These are phyloP conservation scores for Tritrichomonas musculus DNA, from an alignment of 208 protist species.

Conservation along the genomic window DNA sequence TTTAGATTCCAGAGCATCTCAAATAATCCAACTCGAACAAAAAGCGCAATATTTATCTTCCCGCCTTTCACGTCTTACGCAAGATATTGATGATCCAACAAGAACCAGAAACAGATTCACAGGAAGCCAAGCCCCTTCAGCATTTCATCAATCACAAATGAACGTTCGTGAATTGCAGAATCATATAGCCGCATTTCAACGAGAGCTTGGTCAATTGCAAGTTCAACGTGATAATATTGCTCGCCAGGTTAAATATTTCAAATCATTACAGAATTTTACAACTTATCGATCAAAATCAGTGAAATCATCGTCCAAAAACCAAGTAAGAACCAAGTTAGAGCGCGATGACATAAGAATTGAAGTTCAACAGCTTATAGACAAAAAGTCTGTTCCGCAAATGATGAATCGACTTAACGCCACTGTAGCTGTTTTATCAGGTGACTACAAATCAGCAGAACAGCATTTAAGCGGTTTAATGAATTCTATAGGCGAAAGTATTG, in stretches of 20 bases:
- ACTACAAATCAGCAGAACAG: not conserved
- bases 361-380: not conserved
- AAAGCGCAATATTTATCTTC: not conserved
- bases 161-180: not conserved
- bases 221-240: not conserved
- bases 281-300: not conserved
- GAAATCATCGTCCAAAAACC: no score
- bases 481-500: not conserved
- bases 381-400: not conserved
- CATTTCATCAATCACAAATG: slow-evolving; percentile 7
- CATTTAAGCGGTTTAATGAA: not conserved
- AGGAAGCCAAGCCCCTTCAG: not conserved
- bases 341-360: not conserved
- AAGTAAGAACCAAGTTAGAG: not conserved
- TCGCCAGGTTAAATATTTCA: not conserved
- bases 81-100: not conserved
- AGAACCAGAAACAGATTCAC: not conserved
- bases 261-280: not conserved
- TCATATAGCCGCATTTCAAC: not conserved
- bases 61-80: not conserved
- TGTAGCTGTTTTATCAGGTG: not conserved
- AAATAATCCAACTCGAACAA: not conserved
- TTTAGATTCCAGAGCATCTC: not conserved
- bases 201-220: not conserved
- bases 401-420: not conserved